Evolutionary conservation across 1,284 basidiomycete species (phyloP), one percentile per base, ranked within the genome.

Genomic region (Microbotryum silenes-acaulis): DNA sequence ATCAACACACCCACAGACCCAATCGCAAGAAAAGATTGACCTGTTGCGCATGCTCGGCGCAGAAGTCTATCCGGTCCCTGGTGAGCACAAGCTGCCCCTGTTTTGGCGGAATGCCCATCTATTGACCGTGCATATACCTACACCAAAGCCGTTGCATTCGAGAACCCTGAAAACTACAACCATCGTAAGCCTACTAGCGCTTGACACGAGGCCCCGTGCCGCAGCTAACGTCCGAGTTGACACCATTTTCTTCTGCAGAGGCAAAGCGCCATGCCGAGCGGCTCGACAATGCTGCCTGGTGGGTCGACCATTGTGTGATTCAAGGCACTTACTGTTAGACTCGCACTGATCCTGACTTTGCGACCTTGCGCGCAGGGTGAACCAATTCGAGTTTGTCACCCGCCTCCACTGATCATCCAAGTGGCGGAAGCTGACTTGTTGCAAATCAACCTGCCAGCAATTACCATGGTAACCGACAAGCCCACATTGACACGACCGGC

Each of bases 21-120:
- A 92, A 85, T 89, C 86, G 74, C 91, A 94, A 78, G 94, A 98
- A 74, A 98, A 98, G 80, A 97, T 98, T 67, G 93, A 98, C 76
- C 84, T 98, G 49, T 79, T 98, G 56, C 85, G 87, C 62, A 96
- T 98, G 92, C 84, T 98, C 25, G 93, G 93, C 31, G 94, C 93
- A 9, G 92, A 97, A 72, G 94, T 98, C 29, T 80, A 91, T 72
- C 89, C 94, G 47, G 94, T 98, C 2, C 91, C 93, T 18, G 77
- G 77, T 77, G 55, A 69, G 75, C 33, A 23, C 27, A 29, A 8
- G 37, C 46, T 42, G 7, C 49, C 8, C 21, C 14, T 61, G 48
- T 45, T 31, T 1, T 23, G 23, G 29, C 25, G 10, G 16, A 18
- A 47, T 14, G 37, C 37, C 16, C 37, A 42, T 31, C 2, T 7